Evolutionary conservation across 176 grass and related monocot species (phyloP).

Genomic region (Saccharum spontaneum): DNA sequence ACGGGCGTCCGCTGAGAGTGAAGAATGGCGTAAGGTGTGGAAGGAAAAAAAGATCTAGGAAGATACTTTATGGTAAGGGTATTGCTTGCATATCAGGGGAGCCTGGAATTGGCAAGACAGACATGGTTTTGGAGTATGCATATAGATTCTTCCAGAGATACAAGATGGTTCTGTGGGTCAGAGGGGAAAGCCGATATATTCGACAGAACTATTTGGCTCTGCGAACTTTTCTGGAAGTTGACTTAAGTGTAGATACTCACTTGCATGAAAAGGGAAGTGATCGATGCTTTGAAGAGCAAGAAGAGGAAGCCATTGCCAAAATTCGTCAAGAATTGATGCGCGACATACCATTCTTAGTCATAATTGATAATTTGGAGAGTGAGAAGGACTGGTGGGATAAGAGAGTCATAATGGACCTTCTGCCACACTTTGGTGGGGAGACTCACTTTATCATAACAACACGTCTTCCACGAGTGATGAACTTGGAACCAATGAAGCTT

Average conservation of each 20-base stretch:
- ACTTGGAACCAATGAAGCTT: conserved; percentile 95
- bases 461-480: conserved; percentile 65
- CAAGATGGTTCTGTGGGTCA: conserved; percentile 94
- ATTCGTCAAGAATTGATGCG: conserved; percentile 80
- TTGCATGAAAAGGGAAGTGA: conserved; percentile 76
- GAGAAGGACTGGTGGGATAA: conserved; percentile 99
- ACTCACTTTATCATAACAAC: conserved; percentile 97
- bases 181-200: conserved; percentile 86
- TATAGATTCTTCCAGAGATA: conserved; percentile 88
- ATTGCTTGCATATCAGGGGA: conserved; percentile 96
- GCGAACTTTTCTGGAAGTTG: conserved; percentile 67
- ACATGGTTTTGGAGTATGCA: conserved; percentile 91
- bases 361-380: conserved; percentile 94
- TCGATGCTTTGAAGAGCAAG: conserved; percentile 93
- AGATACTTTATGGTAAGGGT: conserved; percentile 96
- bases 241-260: conserved; percentile 56
- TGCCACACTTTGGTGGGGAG: conserved; percentile 85
- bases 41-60: conserved; percentile 65
- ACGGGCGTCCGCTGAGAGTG: conserved; percentile 43
- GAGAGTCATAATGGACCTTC: conserved; percentile 69
- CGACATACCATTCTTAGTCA: conserved; percentile 87
- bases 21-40: conserved; percentile 51
- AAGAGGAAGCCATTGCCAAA: conserved; percentile 83
- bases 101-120: conserved; percentile 95
- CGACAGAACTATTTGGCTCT: conserved; percentile 88